A percentile compares a stretch with the other conserved stretches of the same genome.
Evolutionary conservation across 805 yeast species (phyloP).

Genomic region (Yamadazyma philogaea): DNA sequence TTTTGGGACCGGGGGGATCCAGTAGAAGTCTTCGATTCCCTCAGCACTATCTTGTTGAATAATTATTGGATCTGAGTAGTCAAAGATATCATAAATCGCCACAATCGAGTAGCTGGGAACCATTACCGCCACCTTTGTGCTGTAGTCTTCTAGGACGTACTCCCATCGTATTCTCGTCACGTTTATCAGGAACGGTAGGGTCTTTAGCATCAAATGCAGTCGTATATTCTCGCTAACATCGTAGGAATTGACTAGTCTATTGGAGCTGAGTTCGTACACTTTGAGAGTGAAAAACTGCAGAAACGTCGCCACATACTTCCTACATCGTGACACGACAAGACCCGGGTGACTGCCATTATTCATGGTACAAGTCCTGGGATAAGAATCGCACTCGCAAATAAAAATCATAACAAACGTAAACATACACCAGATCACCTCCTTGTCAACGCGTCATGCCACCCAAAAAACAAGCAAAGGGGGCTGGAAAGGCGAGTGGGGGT

Average conservation of each 20-base stretch:
- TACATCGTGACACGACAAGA: slow-evolving; percentile 3
- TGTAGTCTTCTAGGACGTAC: slow-evolving; percentile 1
- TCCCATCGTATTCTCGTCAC: slow-evolving; percentile 13
- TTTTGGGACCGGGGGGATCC: slow-evolving; percentile 29
- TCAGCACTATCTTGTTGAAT: slow-evolving; percentile 27
- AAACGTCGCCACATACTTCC: slow-evolving; percentile 3
- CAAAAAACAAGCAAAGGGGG: not conserved
- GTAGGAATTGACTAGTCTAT: slow-evolving; percentile 6
- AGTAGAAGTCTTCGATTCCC: slow-evolving; percentile 30
- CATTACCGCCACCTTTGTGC: slow-evolving; percentile 32
- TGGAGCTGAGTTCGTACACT: slow-evolving; percentile 2
- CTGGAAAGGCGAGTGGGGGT: not conserved
- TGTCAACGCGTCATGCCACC: not conserved
- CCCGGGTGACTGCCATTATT: not conserved
- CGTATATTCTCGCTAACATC: slow-evolving; percentile 7
- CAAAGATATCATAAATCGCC: slow-evolving; percentile 24
- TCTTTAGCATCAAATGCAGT: not conserved
- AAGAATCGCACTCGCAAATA: not conserved
- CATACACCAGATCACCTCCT: not conserved
- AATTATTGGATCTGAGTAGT: slow-evolving; percentile 23
- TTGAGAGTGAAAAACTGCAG: slow-evolving; percentile 9
- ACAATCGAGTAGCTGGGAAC: slow-evolving; percentile 19
- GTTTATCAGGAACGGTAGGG: not conserved
- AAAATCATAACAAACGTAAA: not conserved
- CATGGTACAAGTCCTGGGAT: not conserved